A percentile compares a stretch with the other conserved stretches of the same genome.
Evolutionary conservation across 2,329 filamentous ascomycete species (phyloP).

Genomic region (Talaromyces sp.): DNA sequence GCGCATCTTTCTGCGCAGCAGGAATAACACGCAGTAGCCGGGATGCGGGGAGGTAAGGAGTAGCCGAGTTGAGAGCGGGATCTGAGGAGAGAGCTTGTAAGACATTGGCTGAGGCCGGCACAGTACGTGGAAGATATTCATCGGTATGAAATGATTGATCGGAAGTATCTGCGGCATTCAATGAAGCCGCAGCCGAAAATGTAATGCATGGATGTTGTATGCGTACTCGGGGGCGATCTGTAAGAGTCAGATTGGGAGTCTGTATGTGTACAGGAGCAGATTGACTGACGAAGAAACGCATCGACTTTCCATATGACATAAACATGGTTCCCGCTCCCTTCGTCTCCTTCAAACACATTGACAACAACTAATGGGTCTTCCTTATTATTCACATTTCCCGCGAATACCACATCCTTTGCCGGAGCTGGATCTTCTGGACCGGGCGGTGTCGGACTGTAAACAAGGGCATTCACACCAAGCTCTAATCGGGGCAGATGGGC

Average conservation of each 20-base stretch:
- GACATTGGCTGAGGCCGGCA: conserved; percentile 55
- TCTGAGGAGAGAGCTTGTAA: conserved; percentile 52
- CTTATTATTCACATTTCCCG: conserved; percentile 32
- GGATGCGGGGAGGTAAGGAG: conserved; percentile 54
- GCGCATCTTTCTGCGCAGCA: conserved; percentile 44
- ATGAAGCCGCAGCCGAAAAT: conserved; percentile 47
- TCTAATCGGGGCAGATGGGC: conserved; percentile 46
- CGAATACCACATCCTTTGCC: conserved; percentile 41
- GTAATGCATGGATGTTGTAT: conserved; percentile 53
- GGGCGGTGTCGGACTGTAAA: conserved; percentile 36
- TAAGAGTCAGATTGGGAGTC: background rate
- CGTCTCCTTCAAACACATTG: conserved; percentile 38
- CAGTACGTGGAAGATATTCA: conserved; percentile 50
- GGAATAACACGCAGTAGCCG: conserved; percentile 54
- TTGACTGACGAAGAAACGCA: conserved; percentile 36
- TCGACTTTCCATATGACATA: conserved; percentile 44
- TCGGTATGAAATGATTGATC: conserved; percentile 38
- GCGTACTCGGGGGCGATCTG: conserved; percentile 45
- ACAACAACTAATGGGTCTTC: conserved; percentile 43
- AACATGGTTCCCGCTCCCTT: conserved; percentile 35
- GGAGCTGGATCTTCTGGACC: conserved; percentile 36
- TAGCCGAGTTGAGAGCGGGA: conserved; percentile 41
- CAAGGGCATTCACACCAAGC: conserved; percentile 48
- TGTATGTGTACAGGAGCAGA: background rate
- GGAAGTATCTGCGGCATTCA: conserved; percentile 41